phyloP scores from a whole-genome alignment of 352 stramenopile species.

The Pseudoperonospora humuli region DNA sequence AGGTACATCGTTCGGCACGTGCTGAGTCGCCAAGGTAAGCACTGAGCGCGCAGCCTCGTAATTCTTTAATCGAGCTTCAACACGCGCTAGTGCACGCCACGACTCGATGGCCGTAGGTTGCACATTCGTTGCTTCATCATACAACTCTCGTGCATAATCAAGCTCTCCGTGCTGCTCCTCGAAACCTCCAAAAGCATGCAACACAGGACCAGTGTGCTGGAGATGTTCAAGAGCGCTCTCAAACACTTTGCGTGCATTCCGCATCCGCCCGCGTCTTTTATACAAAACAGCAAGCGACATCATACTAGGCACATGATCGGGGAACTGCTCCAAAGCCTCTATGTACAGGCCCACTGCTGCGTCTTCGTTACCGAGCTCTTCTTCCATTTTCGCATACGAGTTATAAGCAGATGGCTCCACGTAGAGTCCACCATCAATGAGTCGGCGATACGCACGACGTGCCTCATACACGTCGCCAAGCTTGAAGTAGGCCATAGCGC shows the following conservation, averaged over 20 bases:
- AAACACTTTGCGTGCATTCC: constrained; percentile 52
- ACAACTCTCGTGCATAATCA: constrained; percentile 64
- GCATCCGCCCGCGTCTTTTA: constrained; percentile 37
- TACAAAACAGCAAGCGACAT: constrained; percentile 71
- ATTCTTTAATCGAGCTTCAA: constrained; percentile 55
- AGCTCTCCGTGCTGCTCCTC: constrained; percentile 68
- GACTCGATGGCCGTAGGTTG: constrained; percentile 55
- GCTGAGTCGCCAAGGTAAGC: constrained; percentile 55
- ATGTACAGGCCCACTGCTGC: constrained; percentile 54
- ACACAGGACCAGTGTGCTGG: constrained; percentile 45
- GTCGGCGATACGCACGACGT: constrained; percentile 52
- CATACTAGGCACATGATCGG: constrained; percentile 68
- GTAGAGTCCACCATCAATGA: constrained; percentile 66
- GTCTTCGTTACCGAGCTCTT: constrained; percentile 67
- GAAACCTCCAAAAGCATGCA: constrained; percentile 68
- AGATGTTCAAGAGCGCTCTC: constrained; percentile 51
- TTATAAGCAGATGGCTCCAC: constrained; percentile 73
- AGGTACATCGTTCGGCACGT: constrained; percentile 56
- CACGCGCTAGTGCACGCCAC: constrained; percentile 59
- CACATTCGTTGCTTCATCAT: constrained; percentile 59
- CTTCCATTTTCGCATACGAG: constrained; percentile 79
- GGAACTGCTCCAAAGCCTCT: constrained; percentile 45
- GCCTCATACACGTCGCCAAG: constrained; percentile 72
- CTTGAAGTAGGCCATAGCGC: constrained; percentile 71
- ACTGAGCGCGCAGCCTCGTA: constrained; percentile 55